Percentiles rank a stretch among this genome's conserved stretches.
Evolutionary conservation across 352 stramenopile species (phyloP).

Genomic region (Phytophthora tubulina): DNA sequence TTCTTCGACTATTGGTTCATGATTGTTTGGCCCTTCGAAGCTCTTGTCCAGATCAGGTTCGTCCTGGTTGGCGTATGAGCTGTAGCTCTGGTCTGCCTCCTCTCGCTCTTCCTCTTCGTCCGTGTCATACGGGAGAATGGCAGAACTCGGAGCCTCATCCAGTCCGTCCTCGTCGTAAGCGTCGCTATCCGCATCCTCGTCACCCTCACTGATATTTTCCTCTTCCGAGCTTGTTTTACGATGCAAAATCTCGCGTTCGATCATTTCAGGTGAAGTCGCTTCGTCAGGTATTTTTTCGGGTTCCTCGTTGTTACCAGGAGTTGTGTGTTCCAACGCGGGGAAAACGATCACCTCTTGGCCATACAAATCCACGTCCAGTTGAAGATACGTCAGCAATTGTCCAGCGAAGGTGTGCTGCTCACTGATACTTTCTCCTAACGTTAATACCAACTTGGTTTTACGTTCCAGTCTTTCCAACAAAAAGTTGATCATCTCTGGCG

Average conservation of each 20-base stretch:
- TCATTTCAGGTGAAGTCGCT: slow-evolving; percentile 12
- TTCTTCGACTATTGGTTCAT: background rate
- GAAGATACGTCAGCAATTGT: slow-evolving; percentile 46
- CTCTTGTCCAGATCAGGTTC: slow-evolving; percentile 10
- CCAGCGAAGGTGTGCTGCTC: slow-evolving; percentile 47
- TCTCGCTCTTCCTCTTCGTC: slow-evolving; percentile 28
- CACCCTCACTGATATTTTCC: slow-evolving; percentile 26
- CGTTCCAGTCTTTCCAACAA: slow-evolving; percentile 22
- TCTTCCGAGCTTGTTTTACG: slow-evolving; percentile 23
- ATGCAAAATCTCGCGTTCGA: slow-evolving; percentile 12
- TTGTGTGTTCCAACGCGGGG: slow-evolving; percentile 46
- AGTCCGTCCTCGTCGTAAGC: slow-evolving; percentile 9
- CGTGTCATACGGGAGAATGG: background rate
- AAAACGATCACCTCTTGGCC: slow-evolving; percentile 66
- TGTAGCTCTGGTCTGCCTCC: slow-evolving; percentile 11
- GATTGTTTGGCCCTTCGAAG: background rate
- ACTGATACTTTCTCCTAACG: background rate
- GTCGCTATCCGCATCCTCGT: slow-evolving; percentile 19
- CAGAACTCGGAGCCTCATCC: background rate
- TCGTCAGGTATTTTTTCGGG: slow-evolving; percentile 7
- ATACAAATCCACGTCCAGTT: slow-evolving; percentile 69
- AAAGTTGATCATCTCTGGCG: slow-evolving; percentile 14
- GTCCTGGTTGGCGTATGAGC: slow-evolving; percentile 29
- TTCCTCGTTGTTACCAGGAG: background rate
- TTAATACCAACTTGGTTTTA: background rate